These are phyloP conservation scores for Roridomyces roridus DNA, from an alignment of 768 basidiomycete genomes.

Conservation along the genomic window DNA sequence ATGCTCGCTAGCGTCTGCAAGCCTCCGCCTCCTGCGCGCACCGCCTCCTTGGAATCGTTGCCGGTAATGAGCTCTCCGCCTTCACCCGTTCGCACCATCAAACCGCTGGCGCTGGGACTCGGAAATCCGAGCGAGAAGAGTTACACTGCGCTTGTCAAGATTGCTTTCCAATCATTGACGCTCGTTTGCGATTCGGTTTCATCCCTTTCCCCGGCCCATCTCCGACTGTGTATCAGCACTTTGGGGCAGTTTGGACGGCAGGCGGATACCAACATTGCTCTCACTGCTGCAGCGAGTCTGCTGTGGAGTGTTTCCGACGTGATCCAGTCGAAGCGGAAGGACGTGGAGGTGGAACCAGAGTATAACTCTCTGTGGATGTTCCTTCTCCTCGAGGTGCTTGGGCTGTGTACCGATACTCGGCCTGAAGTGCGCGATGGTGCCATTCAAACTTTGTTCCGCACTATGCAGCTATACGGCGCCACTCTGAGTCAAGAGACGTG, in stretches of 20 bases:
- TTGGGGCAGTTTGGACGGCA: slow-evolving; percentile 93
- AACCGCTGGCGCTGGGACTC: slow-evolving; percentile 54
- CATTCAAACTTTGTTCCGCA: slow-evolving; percentile 93
- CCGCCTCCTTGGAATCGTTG: slow-evolving; percentile 48
- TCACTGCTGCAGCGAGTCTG: slow-evolving; percentile 91
- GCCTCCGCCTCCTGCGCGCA: slow-evolving; percentile 45
- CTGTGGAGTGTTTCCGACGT: slow-evolving; percentile 97
- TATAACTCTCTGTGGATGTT: slow-evolving; percentile 95
- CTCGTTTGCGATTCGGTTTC: slow-evolving; percentile 94
- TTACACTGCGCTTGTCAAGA: slow-evolving; percentile 80
- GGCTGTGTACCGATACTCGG: slow-evolving; percentile 80
- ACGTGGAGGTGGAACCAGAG: slow-evolving; percentile 64
- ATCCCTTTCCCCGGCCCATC: slow-evolving; percentile 77
- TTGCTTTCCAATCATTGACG: slow-evolving; percentile 93
- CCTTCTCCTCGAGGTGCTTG: slow-evolving; percentile 82
- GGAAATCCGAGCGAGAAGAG: slow-evolving; percentile 71
- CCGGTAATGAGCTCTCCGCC: slow-evolving; percentile 44
- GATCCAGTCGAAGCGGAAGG: slow-evolving; percentile 83
- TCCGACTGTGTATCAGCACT: slow-evolving; percentile 88
- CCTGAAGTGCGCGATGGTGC: slow-evolving; percentile 93
- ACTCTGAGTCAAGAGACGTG: slow-evolving; percentile 84
- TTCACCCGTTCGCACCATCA: slow-evolving; percentile 42
- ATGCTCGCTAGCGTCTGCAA: slow-evolving; percentile 91
- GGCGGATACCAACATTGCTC: slow-evolving; percentile 92
- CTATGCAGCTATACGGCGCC: slow-evolving; percentile 91